Evolutionary conservation across 2,329 filamentous ascomycete genomes (phyloP), one percentile per base, ranked within the genome.

Genomic region (Drechslerella dactyloides): DNA sequence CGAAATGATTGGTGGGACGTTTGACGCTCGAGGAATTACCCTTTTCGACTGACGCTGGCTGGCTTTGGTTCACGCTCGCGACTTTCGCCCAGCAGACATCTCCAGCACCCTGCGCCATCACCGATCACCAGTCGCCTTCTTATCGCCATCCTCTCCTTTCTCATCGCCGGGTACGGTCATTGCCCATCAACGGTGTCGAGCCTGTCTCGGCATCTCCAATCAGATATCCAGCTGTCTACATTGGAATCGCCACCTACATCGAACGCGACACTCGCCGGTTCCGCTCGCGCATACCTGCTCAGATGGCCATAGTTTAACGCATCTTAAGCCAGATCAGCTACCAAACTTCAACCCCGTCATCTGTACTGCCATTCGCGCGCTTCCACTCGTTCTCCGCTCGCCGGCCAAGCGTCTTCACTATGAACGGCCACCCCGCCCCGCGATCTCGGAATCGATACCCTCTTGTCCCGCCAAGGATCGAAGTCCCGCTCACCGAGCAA

Each of bases 391-490:
- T 8, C 27, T 33, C 27, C 27, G 8, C 8, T 8, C 8, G 3
- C 27, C 27, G 4, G 27, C 27, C 27, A 33, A 33, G 27, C 27
- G 27, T 17, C 51, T 15, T 15, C 27, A 57, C n/a, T 7, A 73
- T 73, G 69, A 73, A 73, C 57, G 69, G 69, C 27, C 63, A 63
- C 30, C 42, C 56, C 19, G 27, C 61, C n/a, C 15, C 44, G 1
- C 48, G 33, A 19, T 21, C 53, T 19, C 58, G 63, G 27, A 74
- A 86, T 89, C 77, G 86, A 87, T 77, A 87, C 89, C 76, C 86
- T 86, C 62, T 85, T 88, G 64, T 84, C 83, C 60, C 84, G 82
- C 56, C 86, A 83, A 69, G 81, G 82, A 68, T 73, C 37, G 69
- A 68, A 44, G 57, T 68, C 13, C 69, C 63, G n/a, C 69, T 73